phyloP scores from a whole-genome alignment of 495 filamentous ascomycete genomes.

The Neurospora sp. region DNA sequence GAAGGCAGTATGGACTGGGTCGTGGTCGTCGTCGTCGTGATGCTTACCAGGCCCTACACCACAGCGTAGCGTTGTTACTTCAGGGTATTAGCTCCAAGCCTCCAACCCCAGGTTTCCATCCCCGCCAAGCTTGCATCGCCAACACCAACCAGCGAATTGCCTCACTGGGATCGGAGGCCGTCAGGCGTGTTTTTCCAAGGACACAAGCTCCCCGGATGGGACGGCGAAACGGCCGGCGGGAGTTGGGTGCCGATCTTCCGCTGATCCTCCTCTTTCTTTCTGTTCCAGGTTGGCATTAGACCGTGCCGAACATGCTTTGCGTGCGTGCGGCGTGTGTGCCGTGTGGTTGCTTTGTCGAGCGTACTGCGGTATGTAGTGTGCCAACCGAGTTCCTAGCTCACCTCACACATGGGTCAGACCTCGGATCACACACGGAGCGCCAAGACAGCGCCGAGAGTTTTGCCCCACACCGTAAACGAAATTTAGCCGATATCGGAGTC shows the following conservation, averaged over 20 bases:
- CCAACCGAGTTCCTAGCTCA: no score
- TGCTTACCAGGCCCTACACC: background rate
- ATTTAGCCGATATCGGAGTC: no score
- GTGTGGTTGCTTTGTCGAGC: background rate
- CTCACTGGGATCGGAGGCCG: background rate
- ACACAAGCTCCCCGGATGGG: background rate
- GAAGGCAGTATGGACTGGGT: background rate
- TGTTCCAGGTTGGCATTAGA: background rate
- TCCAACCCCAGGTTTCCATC: background rate
- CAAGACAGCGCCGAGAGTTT: no score
- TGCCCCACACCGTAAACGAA: no score
- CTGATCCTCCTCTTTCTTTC: background rate
- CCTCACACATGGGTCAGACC: no score
- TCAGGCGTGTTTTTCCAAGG: background rate
- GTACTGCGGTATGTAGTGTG: no score
- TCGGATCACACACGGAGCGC: no score
- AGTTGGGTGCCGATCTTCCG: background rate
- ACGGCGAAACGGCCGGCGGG: background rate
- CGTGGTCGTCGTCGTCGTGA: background rate
- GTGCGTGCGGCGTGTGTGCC: background rate
- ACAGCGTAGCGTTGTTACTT: background rate
- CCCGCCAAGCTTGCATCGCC: background rate
- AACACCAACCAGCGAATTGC: background rate
- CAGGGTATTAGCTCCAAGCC: background rate
- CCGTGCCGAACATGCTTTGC: background rate